phyloP scores from a whole-genome alignment of 179 eudicot genomes.

The Drosera spatulata region DNA sequence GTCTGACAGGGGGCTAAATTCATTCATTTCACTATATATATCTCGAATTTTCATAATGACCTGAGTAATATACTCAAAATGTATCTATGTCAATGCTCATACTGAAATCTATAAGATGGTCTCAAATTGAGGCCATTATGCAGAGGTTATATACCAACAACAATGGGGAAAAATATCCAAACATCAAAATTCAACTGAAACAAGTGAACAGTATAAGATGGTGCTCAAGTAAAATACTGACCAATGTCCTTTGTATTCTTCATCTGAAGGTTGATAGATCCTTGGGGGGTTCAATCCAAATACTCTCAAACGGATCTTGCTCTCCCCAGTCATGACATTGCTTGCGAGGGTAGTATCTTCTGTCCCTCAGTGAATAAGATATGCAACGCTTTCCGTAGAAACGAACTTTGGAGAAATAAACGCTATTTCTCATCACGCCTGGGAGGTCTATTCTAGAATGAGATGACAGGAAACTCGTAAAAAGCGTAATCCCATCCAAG shows the following conservation, averaged over 20 bases:
- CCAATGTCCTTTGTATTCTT: slow-evolving; percentile 1
- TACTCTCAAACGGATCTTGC: slow-evolving; percentile 76
- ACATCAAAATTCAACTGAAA: no score
- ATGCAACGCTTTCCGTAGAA: slow-evolving; percentile 72
- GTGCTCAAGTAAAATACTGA: slow-evolving; percentile 1
- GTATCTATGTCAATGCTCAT: no score
- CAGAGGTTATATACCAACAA: no score
- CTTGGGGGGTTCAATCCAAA: slow-evolving; percentile 80
- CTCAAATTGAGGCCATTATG: no score
- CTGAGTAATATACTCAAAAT: no score
- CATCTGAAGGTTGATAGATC: slow-evolving; percentile 39
- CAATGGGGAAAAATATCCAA: no score
- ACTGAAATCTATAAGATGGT: no score
- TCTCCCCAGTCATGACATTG: slow-evolving; percentile 86
- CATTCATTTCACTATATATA: no score
- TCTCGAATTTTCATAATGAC: no score
- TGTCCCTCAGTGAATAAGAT: slow-evolving; percentile 56
- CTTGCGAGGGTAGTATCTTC: slow-evolving; percentile 70
- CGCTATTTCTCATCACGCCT: slow-evolving; percentile 61
- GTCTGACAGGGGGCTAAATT: no score
- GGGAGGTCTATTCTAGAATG: slow-evolving; percentile 64
- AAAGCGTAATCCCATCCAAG: slow-evolving; percentile 57
- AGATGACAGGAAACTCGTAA: slow-evolving; percentile 56
- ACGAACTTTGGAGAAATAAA: slow-evolving; percentile 74
- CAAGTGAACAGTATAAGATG: no score